Evolutionary conservation across 306 rosid genomes (phyloP), one percentile per base, ranked within the genome.

Genomic region (Alnus glutinosa): DNA sequence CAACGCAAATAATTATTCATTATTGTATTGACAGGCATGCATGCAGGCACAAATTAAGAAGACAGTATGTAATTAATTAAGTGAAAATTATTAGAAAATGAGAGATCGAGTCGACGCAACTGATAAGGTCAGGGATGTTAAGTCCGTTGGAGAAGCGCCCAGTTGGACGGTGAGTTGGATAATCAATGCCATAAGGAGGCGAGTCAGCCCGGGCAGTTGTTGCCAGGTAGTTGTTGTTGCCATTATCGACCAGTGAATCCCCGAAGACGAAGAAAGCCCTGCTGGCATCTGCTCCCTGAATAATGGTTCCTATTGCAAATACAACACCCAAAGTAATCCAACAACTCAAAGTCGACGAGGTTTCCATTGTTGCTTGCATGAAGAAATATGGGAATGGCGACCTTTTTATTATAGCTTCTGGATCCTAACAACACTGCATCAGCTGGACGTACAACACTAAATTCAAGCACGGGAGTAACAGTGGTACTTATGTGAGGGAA

Each of bases 121-220:
- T 87, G 69, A 89, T 89, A 9, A 91, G 80, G 80, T 91, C 96
- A 0, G 91, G 91, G 69, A 91, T 87, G 74, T 89, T 91, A 75
- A 82, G 80, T 85, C 96, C 96, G 34, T 91, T 91, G 32, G 96
- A 91, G 81, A 91, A 91, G 16, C 93, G 88, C 42, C 91, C 90
- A 1, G 96, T 86, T 32, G 96, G 78, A 34, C 75, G 85, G 23
- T 86, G 86, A 50, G 91, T 83, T 13, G 88, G 91, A 34, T 70
- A 87, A 67, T 89, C 93, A 73, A 91, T 91, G 75, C 91, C 96
- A 72, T 89, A 89, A 76, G 96, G 96, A 71, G 88, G 89, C 7
- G 96, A 73, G 73, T 91, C 91, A n/a, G 93, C 90, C 1, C 91
- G 83, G 15, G 96, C 91, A 36, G 90, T 85, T 13, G 96, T 86